Percentiles rank a stretch among this genome's conserved stretches.
These are phyloP conservation scores for Cenococcum geophilum DNA, from an alignment of 495 filamentous ascomycete genomes.

Conservation along the genomic window DNA sequence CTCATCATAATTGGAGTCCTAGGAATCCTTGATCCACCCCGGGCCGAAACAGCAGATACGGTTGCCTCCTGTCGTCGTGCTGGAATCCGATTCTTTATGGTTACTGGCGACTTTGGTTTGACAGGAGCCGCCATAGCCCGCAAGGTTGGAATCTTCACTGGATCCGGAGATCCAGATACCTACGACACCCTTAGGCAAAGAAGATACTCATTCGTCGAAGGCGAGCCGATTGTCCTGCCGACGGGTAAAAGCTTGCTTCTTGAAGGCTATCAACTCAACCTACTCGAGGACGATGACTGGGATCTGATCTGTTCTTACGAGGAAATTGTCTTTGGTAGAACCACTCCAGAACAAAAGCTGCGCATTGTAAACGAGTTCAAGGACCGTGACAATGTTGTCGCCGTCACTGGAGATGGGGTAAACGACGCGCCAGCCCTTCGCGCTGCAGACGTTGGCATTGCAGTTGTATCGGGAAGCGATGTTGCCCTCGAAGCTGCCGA, in stretches of 20 bases:
- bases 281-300: conserved; percentile 39
- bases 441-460: conserved; percentile 29
- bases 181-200: conserved; percentile 13
- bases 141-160: conserved; percentile 36
- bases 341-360: conserved; percentile 30
- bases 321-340: conserved; percentile 39
- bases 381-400: conserved; percentile 16
- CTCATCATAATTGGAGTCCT: conserved; percentile 48
- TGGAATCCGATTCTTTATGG: conserved; percentile 49
- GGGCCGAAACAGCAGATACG: conserved; percentile 34
- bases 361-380: conserved; percentile 28
- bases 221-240: background rate
- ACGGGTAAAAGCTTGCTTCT: conserved; percentile 29
- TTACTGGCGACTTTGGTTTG: conserved; percentile 34
- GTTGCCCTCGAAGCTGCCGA: conserved; percentile 31
- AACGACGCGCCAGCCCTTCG: conserved; percentile 29
- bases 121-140: conserved; percentile 40
- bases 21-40: conserved; percentile 48
- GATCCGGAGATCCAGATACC: conserved; percentile 24
- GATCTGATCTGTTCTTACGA: conserved; percentile 40
- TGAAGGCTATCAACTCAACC: conserved; percentile 34
- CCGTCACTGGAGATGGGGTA: conserved; percentile 27
- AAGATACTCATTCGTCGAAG: background rate
- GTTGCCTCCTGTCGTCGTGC: conserved; percentile 36
- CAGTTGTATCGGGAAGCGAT: conserved; percentile 24